Evolutionary conservation across 2,329 filamentous ascomycete species (phyloP).

Genomic region (Coniochaeta prunicola): DNA sequence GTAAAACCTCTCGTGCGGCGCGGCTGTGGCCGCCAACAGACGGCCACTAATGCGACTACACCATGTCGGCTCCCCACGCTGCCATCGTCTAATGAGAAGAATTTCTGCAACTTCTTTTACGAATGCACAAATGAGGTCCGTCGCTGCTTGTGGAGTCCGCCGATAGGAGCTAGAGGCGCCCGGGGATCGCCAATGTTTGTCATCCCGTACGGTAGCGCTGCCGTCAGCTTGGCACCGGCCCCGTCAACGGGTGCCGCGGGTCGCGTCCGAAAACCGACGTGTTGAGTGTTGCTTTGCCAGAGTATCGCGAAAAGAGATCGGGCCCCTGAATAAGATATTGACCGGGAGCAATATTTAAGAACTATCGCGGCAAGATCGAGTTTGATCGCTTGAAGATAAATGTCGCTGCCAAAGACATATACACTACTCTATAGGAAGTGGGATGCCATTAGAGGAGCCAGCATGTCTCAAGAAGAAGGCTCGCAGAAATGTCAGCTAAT

Average conservation of each 20-base stretch:
- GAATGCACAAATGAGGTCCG: background rate
- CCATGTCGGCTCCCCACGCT: background rate
- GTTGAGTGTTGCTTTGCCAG: background rate
- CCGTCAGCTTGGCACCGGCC: background rate
- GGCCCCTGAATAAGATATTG: no score
- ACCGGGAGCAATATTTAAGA: no score
- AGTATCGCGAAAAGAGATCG: background rate
- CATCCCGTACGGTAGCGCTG: background rate
- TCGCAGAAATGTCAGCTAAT: no score
- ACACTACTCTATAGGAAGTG: no score
- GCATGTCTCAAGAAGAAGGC: no score
- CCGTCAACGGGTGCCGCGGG: background rate
- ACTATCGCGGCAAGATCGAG: no score
- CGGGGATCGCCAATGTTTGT: background rate
- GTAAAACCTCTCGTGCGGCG: background rate
- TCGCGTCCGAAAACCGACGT: no score
- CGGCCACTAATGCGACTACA: background rate
- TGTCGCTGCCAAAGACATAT: no score
- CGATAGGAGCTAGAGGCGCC: background rate
- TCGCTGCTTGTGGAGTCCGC: background rate
- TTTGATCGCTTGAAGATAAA: no score
- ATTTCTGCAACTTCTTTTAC: background rate
- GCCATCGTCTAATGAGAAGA: background rate
- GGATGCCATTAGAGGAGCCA: no score
- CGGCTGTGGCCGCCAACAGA: background rate